Evolutionary conservation across 2,329 filamentous ascomycete genomes (phyloP).

Genomic region (Stachybotrys elegans): DNA sequence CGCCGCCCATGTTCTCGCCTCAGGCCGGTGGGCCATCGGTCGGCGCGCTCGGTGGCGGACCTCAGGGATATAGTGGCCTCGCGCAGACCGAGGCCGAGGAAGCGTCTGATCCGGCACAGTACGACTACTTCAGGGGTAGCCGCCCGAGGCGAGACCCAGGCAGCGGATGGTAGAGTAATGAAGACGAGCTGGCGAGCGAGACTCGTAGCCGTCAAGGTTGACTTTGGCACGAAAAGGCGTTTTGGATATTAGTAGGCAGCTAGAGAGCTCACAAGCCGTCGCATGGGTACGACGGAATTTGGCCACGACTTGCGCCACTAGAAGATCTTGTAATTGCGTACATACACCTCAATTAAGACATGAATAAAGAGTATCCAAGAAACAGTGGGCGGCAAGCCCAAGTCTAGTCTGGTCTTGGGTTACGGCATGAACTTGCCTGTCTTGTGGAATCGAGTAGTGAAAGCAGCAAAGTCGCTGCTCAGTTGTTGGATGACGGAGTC

Average conservation of each 20-base stretch:
- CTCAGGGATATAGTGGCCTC: constrained; percentile 54
- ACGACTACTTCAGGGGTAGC: constrained; percentile 50
- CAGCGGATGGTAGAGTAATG: constrained; percentile 35
- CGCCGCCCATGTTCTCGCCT: not conserved
- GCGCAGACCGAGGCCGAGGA: constrained; percentile 44
- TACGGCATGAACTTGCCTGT: constrained; percentile 15
- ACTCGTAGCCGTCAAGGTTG: too few relatives aligned
- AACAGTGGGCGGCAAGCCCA: too few relatives aligned
- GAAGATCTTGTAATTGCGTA: too few relatives aligned
- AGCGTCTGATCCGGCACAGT: constrained; percentile 40
- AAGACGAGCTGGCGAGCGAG: too few relatives aligned
- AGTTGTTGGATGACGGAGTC: constrained; percentile 30
- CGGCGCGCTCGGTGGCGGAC: constrained; percentile 52
- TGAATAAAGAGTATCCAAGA: too few relatives aligned
- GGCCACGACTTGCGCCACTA: too few relatives aligned
- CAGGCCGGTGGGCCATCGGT: constrained; percentile 34
- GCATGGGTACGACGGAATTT: not conserved
- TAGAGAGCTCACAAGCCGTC: constrained; percentile 8
- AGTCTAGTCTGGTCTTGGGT: too few relatives aligned
- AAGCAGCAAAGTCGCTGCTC: constrained; percentile 26
- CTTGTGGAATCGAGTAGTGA: constrained; percentile 13
- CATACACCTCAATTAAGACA: too few relatives aligned
- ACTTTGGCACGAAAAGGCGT: too few relatives aligned
- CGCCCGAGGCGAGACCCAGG: constrained; percentile 26
- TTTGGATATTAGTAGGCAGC: constrained; percentile 15